These are phyloP conservation scores for Lentinula sp. DNA, from an alignment of 768 basidiomycete genomes.

Conservation along the genomic window DNA sequence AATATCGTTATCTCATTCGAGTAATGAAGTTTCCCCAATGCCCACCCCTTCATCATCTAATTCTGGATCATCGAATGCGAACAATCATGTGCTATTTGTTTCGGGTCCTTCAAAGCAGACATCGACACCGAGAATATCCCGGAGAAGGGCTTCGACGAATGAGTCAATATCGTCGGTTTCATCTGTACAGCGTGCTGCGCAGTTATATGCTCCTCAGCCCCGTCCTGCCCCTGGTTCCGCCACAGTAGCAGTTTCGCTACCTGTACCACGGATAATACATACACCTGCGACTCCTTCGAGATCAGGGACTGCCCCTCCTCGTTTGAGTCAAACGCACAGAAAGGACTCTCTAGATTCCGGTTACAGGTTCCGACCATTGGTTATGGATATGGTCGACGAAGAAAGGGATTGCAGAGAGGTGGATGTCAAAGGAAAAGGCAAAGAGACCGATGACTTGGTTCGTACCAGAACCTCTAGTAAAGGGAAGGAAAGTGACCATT, in stretches of 20 bases:
- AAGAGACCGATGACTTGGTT: conserved; percentile 6
- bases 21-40: not conserved
- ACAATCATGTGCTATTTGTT: conserved; percentile 2
- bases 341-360: conserved; percentile 32
- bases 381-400: conserved; percentile 26
- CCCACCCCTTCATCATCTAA: conserved; percentile 2
- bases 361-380: conserved; percentile 30
- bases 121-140: not conserved
- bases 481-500: conserved; percentile 10
- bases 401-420: conserved; percentile 16
- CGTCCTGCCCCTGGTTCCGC: not conserved
- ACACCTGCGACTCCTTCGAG: conserved; percentile 30
- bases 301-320: conserved; percentile 16
- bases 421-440: conserved; percentile 7
- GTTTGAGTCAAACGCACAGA: conserved; percentile 8
- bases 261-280: conserved; percentile 25
- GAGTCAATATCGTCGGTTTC: conserved; percentile 6
- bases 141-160: conserved; percentile 6
- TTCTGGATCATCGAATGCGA: conserved; percentile 4
- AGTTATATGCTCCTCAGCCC: conserved; percentile 5
- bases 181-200: conserved; percentile 1
- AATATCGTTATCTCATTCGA: not conserved
- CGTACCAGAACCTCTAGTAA: conserved; percentile 8
- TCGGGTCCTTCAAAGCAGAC: conserved; percentile 7
- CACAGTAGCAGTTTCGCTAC: not conserved